Base-by-base conservation (phyloP, 805 yeast genomes). In the Metschnikowia arizonensis region DNA sequence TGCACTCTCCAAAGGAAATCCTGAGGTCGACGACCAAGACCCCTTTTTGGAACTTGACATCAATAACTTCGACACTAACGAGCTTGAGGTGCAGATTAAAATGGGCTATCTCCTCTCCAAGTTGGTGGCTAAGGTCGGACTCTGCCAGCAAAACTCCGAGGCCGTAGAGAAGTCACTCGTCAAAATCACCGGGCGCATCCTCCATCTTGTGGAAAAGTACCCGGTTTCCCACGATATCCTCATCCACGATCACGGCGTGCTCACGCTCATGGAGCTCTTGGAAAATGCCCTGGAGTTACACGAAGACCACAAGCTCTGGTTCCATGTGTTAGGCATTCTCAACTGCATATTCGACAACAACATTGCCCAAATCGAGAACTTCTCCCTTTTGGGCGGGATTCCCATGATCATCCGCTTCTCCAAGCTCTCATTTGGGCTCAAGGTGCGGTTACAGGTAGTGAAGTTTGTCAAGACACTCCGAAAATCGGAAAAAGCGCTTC, bases 371-470 rank as follows among this genome's bases (percentile, higher is more conserved):
- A 62, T 70, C 48, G 76, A 71, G 47, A 72, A 63, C 50, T 71
- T 69, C 44, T 65, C 74, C 34, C 56, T 72, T 30, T 50, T 72
- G 23, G 76, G 76, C 3, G 76, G 76, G 1, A 70, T 72, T 19
- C 76, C 76, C 2, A 49, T 60, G 26, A 57, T 71, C 9, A 68
- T 70, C 2, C 69, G 67, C 29, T 72, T 72, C 45, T 55, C 68
- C 25, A 59, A 56, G 32, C 56, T 55, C 15, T 53, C 65, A 1
- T 66, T 59, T 44, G 68, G 64, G 21, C 33, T 57, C n/a, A 55
- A 52, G 10, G 63, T 68, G 8, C 56, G 73, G 35, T 46, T 59
- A 10, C 72, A 72, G 48, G 75, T 71, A 12, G 68, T 64, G 7
- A 52, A 55, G 30, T 71, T 72, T 44, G 58, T 71, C 9, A 52